A percentile compares a stretch with the other conserved stretches of the same genome.
Evolutionary conservation across 176 grass and related monocot species (phyloP).

Genomic region (Zizania latifolia): DNA sequence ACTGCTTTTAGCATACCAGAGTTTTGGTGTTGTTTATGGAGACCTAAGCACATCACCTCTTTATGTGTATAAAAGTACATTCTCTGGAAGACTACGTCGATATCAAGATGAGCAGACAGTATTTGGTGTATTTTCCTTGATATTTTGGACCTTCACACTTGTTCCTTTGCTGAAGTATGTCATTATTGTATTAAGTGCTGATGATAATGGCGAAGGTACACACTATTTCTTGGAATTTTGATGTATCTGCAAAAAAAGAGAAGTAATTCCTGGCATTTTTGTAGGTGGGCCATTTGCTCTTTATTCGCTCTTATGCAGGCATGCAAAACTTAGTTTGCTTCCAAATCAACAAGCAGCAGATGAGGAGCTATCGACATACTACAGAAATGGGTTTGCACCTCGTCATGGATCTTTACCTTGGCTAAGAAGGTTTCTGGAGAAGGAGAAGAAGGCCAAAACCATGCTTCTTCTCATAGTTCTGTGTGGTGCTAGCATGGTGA

Average conservation of each 20-base stretch:
- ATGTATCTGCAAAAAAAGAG: not conserved
- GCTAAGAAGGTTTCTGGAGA: slow-evolving; percentile 83
- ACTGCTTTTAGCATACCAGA: slow-evolving; percentile 89
- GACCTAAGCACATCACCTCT: slow-evolving; percentile 90
- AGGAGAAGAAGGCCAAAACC: slow-evolving; percentile 65
- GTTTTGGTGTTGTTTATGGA: slow-evolving; percentile 90
- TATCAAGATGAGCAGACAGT: slow-evolving; percentile 74
- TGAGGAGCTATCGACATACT: slow-evolving; percentile 91
- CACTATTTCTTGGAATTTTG: not conserved
- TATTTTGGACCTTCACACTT: slow-evolving; percentile 97
- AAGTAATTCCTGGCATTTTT: slow-evolving; percentile 20
- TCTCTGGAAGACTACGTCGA: slow-evolving; percentile 44
- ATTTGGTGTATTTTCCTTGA: slow-evolving; percentile 75
- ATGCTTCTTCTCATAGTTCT: slow-evolving; percentile 77
- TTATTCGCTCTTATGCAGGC: slow-evolving; percentile 93
- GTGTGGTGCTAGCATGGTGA: slow-evolving; percentile 90
- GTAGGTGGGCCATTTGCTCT: slow-evolving; percentile 93
- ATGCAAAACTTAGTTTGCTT: slow-evolving; percentile 86
- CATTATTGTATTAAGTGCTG: slow-evolving; percentile 63
- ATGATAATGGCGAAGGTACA: slow-evolving; percentile 90
- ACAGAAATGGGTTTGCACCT: slow-evolving; percentile 40
- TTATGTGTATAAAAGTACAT: slow-evolving; percentile 80
- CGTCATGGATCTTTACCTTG: slow-evolving; percentile 49
- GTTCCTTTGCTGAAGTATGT: slow-evolving; percentile 95
- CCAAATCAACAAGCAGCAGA: slow-evolving; percentile 97